phyloP scores from a whole-genome alignment of 495 filamentous ascomycete species.

The Filosporella fistucella region DNA sequence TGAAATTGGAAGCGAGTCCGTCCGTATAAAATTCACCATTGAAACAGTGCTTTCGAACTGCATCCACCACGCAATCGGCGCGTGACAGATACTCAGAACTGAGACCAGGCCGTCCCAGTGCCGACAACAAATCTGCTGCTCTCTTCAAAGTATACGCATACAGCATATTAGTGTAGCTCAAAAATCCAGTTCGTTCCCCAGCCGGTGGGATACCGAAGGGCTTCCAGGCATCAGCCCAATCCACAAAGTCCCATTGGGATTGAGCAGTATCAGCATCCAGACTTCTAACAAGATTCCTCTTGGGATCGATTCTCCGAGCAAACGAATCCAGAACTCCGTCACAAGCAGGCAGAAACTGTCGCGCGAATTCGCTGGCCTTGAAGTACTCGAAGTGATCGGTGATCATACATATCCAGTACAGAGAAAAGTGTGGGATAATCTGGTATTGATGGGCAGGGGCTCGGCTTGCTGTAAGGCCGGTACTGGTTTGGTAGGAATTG shows the following conservation, averaged over 20 bases:
- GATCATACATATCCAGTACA: conserved; percentile 34
- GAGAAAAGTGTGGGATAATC: conserved; percentile 32
- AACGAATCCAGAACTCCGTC: conserved; percentile 36
- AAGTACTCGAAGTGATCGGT: conserved; percentile 32
- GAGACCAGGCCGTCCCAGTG: conserved; percentile 25
- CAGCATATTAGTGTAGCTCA: conserved; percentile 32
- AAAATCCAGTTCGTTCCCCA: conserved; percentile 30
- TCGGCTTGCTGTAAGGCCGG: conserved; percentile 26
- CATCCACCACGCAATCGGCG: conserved; percentile 15
- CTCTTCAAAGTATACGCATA: conserved; percentile 31
- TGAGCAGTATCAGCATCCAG: conserved; percentile 2
- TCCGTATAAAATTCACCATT: conserved; percentile 15
- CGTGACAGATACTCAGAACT: conserved; percentile 28
- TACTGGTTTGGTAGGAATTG: conserved; percentile 18
- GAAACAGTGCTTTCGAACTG: conserved; percentile 29
- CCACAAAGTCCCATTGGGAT: conserved; percentile 35
- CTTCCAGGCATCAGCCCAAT: conserved; percentile 34
- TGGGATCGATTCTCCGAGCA: conserved; percentile 21
- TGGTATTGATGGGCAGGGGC: conserved; percentile 33
- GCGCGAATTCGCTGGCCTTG: conserved; percentile 25
- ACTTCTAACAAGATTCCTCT: conserved; percentile 22
- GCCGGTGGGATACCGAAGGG: conserved; percentile 24
- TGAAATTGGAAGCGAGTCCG: conserved; percentile 14
- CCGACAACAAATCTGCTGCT: conserved; percentile 24
- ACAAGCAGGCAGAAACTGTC: conserved; percentile 26